Conservation (phyloP, 345 rosid species). For the Triadica sebifera region DNA sequence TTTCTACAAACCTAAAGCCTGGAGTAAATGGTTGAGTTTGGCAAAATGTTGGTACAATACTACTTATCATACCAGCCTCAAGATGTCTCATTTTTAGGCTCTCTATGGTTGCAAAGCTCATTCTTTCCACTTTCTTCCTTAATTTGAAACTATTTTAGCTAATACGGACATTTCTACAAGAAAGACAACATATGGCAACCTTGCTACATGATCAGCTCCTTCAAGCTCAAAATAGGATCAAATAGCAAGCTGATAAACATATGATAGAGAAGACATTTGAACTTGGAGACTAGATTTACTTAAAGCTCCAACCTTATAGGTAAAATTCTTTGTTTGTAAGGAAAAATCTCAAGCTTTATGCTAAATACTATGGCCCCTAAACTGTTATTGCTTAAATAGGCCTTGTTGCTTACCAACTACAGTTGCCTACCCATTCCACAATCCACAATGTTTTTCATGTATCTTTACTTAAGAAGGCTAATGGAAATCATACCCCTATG, state of each 20-base stretch:
- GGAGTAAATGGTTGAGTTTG: not conserved
- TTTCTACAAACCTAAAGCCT: not conserved
- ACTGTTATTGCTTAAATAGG: not conserved
- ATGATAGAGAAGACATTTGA: not conserved
- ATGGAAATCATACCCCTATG: not conserved
- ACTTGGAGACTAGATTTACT: not conserved
- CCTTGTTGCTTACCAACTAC: not conserved
- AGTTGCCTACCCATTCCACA: not conserved
- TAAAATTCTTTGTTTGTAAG: not conserved
- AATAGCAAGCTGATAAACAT: not conserved
- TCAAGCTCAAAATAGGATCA: not conserved
- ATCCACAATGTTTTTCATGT: not conserved
- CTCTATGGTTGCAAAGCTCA: not conserved
- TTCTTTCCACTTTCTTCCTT: not conserved
- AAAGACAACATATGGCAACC: not conserved
- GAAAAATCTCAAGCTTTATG: not conserved
- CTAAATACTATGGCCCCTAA: not conserved
- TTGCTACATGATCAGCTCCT: not conserved
- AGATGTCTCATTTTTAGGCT: not conserved
- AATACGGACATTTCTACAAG: not conserved
- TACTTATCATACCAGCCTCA: not conserved
- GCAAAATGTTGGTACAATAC: not conserved
- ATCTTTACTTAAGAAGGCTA: not conserved
- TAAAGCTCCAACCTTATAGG: not conserved
- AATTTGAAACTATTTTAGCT: not conserved